phyloP scores from a whole-genome alignment of 2,329 filamentous ascomycete genomes.

The Gyromitra esculenta region DNA sequence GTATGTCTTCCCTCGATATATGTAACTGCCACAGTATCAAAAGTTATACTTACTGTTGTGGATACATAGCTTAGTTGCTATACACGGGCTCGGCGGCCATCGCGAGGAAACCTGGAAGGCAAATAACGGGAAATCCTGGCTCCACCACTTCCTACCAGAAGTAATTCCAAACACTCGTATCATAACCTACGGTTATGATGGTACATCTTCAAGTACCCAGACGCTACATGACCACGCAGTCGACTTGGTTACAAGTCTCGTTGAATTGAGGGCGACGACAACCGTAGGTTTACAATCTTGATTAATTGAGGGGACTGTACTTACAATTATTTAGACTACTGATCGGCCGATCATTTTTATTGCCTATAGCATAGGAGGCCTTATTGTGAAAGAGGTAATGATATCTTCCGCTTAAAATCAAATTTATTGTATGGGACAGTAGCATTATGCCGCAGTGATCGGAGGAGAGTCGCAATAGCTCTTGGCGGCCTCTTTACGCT shows the following conservation, averaged over 20 bases:
- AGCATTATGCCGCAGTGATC: background rate
- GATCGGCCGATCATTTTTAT: background rate
- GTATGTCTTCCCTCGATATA: background rate
- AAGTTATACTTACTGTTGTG: background rate
- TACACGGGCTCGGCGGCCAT: background rate
- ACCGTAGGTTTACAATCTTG: background rate
- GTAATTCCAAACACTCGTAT: slow-evolving; percentile 7
- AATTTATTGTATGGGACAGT: background rate
- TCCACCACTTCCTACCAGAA: background rate
- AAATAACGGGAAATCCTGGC: background rate
- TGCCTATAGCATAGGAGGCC: slow-evolving; percentile 4
- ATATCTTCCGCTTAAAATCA: background rate
- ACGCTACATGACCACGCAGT: slow-evolving; percentile 1
- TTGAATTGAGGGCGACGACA: background rate
- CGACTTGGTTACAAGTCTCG: background rate
- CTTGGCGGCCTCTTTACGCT: background rate
- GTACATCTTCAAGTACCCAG: slow-evolving; percentile 1
- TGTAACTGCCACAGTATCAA: background rate
- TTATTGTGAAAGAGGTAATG: background rate
- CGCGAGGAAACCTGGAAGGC: background rate
- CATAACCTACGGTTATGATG: slow-evolving; percentile 1
- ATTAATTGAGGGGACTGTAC: background rate
- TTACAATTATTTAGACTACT: background rate
- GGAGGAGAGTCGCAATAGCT: background rate
- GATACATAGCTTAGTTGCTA: background rate